Evolutionary conservation across 805 yeast genomes (phyloP), one percentile per base, ranked within the genome.

Genomic region (Metschnikowia baotianmanensis): DNA sequence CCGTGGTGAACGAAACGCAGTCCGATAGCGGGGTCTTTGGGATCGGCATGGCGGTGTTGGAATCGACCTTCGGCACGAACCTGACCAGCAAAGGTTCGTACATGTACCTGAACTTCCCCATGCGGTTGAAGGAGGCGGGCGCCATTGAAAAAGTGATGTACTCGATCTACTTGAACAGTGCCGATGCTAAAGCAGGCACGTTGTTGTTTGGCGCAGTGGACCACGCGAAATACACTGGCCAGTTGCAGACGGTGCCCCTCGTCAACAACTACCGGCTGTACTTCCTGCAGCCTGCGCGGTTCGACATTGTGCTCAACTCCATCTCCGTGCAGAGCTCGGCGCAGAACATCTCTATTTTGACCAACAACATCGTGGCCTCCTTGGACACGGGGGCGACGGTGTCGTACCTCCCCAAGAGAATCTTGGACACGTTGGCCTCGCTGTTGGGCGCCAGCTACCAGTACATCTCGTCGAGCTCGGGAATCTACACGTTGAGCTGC

Each of bases 11-110:
- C 53, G 59, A 61, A 19, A 76, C 86, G 1, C 77, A 79, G 44
- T 78, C 90, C 3, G 59, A 78, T 5, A 63, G 73, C 42, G 91
- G 95, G 41, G 90, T 86, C 18, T 61, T 86, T 30, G 89, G 90
- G 20, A 77, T 86, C 46, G 91, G 91, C 9, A 67, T 83, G 36
- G 63, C 76, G 5, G 84, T 79, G 10, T 69, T 85, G 38, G 96
- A 89, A 60, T 68, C 77, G 4, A 83, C 90, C 1, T 58, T 52
- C 50, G 34, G 48, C 26, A 34, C 44, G 3, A 34, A 34, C 15
- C 15, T 15, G 24, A 35, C 44, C 26, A 34, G 43, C 20, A 42
- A 44, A 2, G 24, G 11, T 19, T 8, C 20, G 27, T 32, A 15
- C 13, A 34, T 29, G 23, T 86, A 86, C 60, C 70, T 74, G 38